phyloP scores from a whole-genome alignment of 31 red algal species.

The Endocladia muricata region DNA sequence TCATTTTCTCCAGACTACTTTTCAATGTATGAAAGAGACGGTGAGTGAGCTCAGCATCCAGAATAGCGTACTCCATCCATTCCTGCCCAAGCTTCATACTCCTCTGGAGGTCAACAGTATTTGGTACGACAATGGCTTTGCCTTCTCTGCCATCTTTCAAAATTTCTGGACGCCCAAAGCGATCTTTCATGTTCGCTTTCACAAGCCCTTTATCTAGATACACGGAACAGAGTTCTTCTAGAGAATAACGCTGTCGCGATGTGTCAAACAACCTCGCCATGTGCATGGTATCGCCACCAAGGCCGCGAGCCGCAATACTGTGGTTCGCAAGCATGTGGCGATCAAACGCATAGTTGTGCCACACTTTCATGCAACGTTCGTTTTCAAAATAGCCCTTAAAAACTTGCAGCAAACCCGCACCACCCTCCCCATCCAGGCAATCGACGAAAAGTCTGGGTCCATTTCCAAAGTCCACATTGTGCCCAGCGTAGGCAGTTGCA shows the following conservation, averaged over 20 bases:
- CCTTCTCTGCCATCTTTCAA: constrained; percentile 40
- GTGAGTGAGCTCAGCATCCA: constrained; percentile 80
- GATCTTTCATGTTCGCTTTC: constrained; percentile 62
- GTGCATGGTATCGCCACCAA: constrained; percentile 95
- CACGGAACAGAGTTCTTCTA: constrained; percentile 51
- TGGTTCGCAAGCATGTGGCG: constrained; percentile 73
- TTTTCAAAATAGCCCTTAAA: constrained; percentile 74
- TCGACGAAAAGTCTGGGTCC: constrained; percentile 74
- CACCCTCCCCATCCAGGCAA: constrained; percentile 41
- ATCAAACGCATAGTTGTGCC: constrained; percentile 95
- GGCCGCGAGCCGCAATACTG: constrained; percentile 56
- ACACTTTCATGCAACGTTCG: constrained; percentile 63
- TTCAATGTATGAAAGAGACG: constrained; percentile 36
- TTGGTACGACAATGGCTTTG: constrained; percentile 57
- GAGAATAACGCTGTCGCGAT: constrained; percentile 43
- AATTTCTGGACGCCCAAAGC: constrained; percentile 48
- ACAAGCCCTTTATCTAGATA: constrained; percentile 26
- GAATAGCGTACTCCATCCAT: constrained; percentile 82
- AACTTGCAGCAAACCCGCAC: constrained; percentile 31
- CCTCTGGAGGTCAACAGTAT: constrained; percentile 56
- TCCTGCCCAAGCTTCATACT: constrained; percentile 14
- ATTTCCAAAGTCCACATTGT: constrained; percentile 65
- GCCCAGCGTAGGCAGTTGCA: constrained; percentile 72
- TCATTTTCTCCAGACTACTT: constrained; percentile 22
- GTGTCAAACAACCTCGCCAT: constrained; percentile 81